Evolutionary conservation across 169 alveolate species (phyloP).

Genomic region (Plasmodium vivax): DNA sequence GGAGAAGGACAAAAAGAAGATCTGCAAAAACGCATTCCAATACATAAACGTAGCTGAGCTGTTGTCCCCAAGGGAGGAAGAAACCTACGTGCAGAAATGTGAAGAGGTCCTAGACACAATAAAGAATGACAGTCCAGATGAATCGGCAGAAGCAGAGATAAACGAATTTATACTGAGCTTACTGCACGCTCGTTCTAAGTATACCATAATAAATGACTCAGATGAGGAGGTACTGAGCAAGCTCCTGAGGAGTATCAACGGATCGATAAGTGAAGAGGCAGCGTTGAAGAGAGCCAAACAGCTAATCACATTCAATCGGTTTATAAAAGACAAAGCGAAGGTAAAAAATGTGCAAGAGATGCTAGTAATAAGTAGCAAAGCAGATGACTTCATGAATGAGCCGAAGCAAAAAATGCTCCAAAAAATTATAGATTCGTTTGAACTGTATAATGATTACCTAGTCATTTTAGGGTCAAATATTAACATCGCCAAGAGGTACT

Average conservation of each 20-base stretch:
- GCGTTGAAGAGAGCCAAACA: background rate
- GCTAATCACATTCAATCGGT: slow-evolving; percentile 6
- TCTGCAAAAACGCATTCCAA: background rate
- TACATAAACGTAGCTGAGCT: background rate
- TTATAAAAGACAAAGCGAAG: background rate
- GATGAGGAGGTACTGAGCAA: background rate
- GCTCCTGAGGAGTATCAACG: background rate
- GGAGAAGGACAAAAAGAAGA: background rate
- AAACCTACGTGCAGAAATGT: background rate
- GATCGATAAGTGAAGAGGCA: background rate
- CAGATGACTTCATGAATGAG: background rate
- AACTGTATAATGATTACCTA: background rate
- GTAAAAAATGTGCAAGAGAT: slow-evolving; percentile 3
- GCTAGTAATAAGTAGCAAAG: slow-evolving; percentile 10
- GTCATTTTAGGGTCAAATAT: background rate
- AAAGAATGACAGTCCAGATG: background rate
- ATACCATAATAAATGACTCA: background rate
- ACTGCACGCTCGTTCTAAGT: slow-evolving; percentile 4
- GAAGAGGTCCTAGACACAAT: background rate
- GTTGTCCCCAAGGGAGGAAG: background rate
- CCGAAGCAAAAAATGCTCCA: background rate
- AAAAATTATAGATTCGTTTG: background rate
- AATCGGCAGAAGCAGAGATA: background rate
- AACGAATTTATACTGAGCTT: slow-evolving; percentile 24
- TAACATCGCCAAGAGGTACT: background rate